Percentiles rank a stretch among this genome's conserved stretches.
Conservation (phyloP, 768 basidiomycete species). For the Leucocoprinus leucothites region DNA sequence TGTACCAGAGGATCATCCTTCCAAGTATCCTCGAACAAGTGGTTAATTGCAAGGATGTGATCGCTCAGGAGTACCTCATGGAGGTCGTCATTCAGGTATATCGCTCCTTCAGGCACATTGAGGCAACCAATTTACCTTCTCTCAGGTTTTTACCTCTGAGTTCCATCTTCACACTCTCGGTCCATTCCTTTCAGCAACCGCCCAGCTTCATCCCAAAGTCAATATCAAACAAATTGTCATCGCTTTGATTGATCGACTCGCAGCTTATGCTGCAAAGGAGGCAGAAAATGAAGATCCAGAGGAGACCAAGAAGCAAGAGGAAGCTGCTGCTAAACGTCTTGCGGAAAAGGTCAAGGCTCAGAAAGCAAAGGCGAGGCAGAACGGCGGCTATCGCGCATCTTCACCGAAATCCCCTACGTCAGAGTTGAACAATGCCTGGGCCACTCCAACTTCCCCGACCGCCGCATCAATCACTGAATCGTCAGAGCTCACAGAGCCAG, state of each 20-base stretch:
- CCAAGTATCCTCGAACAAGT: conserved; percentile 96
- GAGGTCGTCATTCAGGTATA: conserved; percentile 96
- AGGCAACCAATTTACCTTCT: conserved; percentile 6
- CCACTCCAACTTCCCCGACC: conserved; percentile 31
- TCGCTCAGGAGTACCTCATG: conserved; percentile 99
- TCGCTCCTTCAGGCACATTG: background rate
- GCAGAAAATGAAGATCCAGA: conserved; percentile 96
- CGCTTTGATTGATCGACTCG: conserved; percentile 92
- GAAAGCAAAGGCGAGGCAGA: conserved; percentile 62
- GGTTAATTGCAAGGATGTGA: conserved; percentile 97
- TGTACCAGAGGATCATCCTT: conserved; percentile 84
- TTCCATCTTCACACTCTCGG: conserved; percentile 96
- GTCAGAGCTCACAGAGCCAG: conserved; percentile 20
- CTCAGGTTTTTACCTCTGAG: conserved; percentile 96
- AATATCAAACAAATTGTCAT: conserved; percentile 99
- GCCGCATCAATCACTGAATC: conserved; percentile 16
- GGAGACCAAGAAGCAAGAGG: conserved; percentile 90
- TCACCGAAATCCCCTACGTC: conserved; percentile 35
- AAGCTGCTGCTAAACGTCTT: conserved; percentile 84
- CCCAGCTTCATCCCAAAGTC: conserved; percentile 95
- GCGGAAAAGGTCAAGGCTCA: conserved; percentile 82
- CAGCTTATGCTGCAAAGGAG: conserved; percentile 94
- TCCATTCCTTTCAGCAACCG: conserved; percentile 93
- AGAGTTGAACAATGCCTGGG: conserved; percentile 43
- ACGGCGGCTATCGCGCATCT: conserved; percentile 28